Base-by-base conservation (phyloP, 2,329 filamentous ascomycete species). In the Mycosphaerella sp. region DNA sequence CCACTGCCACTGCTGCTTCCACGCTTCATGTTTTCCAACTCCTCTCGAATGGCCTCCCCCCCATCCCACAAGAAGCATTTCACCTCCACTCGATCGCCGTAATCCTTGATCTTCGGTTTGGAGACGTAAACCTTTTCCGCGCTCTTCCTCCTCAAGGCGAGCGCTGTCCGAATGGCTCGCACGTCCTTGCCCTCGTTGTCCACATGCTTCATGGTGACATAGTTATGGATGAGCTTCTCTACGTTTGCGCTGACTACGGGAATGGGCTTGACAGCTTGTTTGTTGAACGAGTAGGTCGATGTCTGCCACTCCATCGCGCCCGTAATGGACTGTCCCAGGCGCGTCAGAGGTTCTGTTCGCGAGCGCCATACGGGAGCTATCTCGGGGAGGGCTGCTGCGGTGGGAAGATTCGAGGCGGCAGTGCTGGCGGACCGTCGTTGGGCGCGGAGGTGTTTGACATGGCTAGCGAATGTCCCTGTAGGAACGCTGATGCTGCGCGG, bases 261-360 rank as follows among this genome's bases (percentile, higher is more conserved):
- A 6, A 64, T 56, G 1, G 54, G 54, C 50, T 62, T 64, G 26
- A 57, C 51, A 39, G 58, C 47, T n/a, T 59, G 54, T 31, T 64
- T 62, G 57, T 65, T 65, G 57, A 59, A 65, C 50, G 48, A 56
- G 43, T 65, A 65, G 32, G 57, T 62, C 1, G 57, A 60, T 8
- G 63, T 64, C 49, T 63, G 62, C 63, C 63, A 65, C 55, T 65
- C 63, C 58, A 62, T 62, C 3, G 54, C 56, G 17, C 63, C 63
- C 6, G 60, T 62, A n/a, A 59, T 56, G 21, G 59, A 54, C 17
- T 55, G 47, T 2, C 59, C 60, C 2, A 59, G 48, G 10, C 54
- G 53, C 21, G 58, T 60, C 4, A 56, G 48, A 23, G 55, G 53
- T 40, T 57, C 53, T 11, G 52, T 48, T 38, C 56, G 54, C 31